Percentiles rank a stretch among this genome's conserved stretches.
Conservation (phyloP, 73 alveolate genomes). For the Tetrahymena elliotti region DNA sequence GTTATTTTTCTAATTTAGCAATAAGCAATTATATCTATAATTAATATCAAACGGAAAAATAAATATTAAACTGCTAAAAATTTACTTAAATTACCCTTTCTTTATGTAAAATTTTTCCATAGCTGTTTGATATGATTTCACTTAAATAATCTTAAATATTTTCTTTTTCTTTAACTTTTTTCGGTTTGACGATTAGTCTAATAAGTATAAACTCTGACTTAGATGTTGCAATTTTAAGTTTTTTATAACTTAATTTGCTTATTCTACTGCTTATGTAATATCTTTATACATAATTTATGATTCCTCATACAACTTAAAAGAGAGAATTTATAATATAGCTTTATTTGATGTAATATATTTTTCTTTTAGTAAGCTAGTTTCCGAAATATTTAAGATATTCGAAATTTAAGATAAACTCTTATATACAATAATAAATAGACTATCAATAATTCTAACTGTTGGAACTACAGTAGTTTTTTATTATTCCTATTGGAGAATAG, state of each 20-base stretch:
- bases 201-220: not conserved
- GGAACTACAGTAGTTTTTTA: not conserved
- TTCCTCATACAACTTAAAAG: not conserved
- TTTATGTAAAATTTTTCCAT: not conserved
- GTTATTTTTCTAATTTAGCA: not conserved
- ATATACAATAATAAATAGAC: too few relatives aligned
- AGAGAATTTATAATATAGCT: not conserved
- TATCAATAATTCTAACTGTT: not conserved
- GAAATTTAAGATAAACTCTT: too few relatives aligned
- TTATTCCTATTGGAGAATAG: not conserved
- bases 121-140: not conserved
- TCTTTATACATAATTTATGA: not conserved
- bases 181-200: not conserved
- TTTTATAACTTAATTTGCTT: not conserved
- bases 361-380: not conserved
- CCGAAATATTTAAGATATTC: too few relatives aligned
- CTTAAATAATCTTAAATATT: not conserved
- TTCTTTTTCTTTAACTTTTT: not conserved
- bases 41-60: not conserved
- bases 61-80: too few relatives aligned
- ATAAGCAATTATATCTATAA: too few relatives aligned
- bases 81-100: not conserved
- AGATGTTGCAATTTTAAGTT: not conserved
- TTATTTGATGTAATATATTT: not conserved
- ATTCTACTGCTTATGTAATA: not conserved